A percentile compares a stretch with the other conserved stretches of the same genome.
Conservation (phyloP, 805 yeast genomes). For the Starmerella stigmatis region DNA sequence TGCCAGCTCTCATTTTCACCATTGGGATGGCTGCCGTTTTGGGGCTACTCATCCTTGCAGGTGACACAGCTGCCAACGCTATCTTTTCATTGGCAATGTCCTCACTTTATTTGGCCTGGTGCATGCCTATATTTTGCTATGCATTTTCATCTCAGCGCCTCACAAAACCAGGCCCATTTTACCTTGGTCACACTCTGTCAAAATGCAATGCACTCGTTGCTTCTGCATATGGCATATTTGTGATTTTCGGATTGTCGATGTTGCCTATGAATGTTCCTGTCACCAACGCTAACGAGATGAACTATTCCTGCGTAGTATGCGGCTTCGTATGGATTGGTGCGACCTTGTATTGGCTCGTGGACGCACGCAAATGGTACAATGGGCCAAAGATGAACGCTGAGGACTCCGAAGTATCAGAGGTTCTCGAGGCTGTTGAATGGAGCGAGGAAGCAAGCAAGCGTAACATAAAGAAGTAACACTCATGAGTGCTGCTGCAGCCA, state of each 20-base stretch:
- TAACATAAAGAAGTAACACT: no score
- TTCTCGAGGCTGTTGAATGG: not conserved
- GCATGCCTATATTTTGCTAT: constrained; percentile 43
- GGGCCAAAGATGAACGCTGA: constrained; percentile 39
- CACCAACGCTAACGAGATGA: constrained; percentile 40
- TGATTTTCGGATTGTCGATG: constrained; percentile 45
- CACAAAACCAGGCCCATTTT: constrained; percentile 53
- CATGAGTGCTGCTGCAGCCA: not conserved
- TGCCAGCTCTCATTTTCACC: constrained; percentile 51
- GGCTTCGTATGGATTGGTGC: constrained; percentile 51
- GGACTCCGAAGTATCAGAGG: not conserved
- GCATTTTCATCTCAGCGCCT: constrained; percentile 33
- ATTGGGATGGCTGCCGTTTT: constrained; percentile 39
- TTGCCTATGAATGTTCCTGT: constrained; percentile 42
- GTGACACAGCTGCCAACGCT: constrained; percentile 52
- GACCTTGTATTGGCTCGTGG: constrained; percentile 39
- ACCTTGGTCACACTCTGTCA: constrained; percentile 43
- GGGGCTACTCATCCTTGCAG: constrained; percentile 50
- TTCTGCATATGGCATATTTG: constrained; percentile 41
- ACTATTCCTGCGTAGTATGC: constrained; percentile 57
- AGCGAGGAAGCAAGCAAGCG: no score
- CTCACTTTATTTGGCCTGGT: constrained; percentile 55
- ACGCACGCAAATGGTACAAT: constrained; percentile 44
- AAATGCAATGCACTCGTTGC: constrained; percentile 40
- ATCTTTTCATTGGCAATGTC: constrained; percentile 54